phyloP scores from a whole-genome alignment of 108 stramenopile species.

The Heterococcus sp. region DNA sequence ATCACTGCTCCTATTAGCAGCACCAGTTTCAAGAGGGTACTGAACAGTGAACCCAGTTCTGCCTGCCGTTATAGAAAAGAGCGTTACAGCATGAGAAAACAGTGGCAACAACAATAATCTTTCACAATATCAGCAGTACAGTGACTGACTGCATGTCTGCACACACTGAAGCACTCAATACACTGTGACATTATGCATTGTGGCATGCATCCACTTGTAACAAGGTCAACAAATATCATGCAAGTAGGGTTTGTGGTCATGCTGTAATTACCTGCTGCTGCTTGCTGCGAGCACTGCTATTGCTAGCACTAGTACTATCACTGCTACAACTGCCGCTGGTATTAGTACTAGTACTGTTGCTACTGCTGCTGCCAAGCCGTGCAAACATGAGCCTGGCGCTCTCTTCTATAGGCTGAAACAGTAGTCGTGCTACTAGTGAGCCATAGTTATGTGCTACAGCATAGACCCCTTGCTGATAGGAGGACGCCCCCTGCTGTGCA shows the following conservation, averaged over 20 bases:
- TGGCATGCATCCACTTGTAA: too few relatives aligned
- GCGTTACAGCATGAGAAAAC: too few relatives aligned
- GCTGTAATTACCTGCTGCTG: too few relatives aligned
- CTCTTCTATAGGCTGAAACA: slow-evolving; percentile 57
- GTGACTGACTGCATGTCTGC: too few relatives aligned
- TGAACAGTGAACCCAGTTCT: slow-evolving; percentile 14
- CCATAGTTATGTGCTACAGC: slow-evolving; percentile 57
- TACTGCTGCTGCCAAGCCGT: slow-evolving; percentile 13
- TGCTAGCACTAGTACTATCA: too few relatives aligned
- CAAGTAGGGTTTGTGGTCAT: too few relatives aligned
- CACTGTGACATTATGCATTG: too few relatives aligned
- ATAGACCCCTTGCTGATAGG: slow-evolving; percentile 54
- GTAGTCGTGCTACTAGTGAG: slow-evolving; percentile 52
- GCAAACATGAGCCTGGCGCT: slow-evolving; percentile 51
- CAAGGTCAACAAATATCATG: too few relatives aligned
- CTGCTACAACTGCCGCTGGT: not conserved
- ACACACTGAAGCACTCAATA: too few relatives aligned
- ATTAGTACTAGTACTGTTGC: not conserved
- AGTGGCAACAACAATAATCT: too few relatives aligned
- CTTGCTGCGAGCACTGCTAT: too few relatives aligned
- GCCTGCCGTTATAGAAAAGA: not conserved
- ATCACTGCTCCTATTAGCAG: slow-evolving; percentile 36
- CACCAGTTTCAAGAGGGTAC: slow-evolving; percentile 37
- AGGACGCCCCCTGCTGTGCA: not conserved
- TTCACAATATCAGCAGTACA: too few relatives aligned